Conservation (phyloP, 2,329 filamentous ascomycete species). For the Apiospora koreana region DNA sequence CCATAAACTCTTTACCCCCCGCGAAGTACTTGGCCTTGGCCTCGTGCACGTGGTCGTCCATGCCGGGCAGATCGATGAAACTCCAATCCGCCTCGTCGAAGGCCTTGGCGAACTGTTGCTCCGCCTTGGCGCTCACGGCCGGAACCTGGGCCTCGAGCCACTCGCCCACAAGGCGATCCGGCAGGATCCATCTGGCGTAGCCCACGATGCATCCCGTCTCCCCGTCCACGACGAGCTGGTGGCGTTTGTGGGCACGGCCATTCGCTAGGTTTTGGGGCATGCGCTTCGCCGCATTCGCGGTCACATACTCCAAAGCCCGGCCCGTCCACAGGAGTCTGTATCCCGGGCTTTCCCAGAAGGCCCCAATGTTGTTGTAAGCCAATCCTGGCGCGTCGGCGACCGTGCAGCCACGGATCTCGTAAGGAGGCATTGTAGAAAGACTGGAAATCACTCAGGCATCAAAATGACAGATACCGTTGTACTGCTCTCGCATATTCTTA, state of each 20-base stretch:
- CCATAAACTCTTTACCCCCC: constrained; percentile 18
- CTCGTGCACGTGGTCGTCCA: constrained; percentile 16
- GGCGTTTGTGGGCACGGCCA: constrained; percentile 20
- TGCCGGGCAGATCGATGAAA: constrained; percentile 12
- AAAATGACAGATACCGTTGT: background rate
- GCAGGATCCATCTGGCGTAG: constrained; percentile 26
- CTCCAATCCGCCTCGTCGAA: constrained; percentile 20
- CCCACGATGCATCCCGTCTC: constrained; percentile 24
- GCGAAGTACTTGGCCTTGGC: constrained; percentile 15
- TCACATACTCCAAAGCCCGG: constrained; percentile 18
- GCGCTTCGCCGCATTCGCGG: constrained; percentile 17
- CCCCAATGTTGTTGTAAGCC: constrained; percentile 23
- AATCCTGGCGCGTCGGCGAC: constrained; percentile 18
- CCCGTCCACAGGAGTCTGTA: constrained; percentile 20
- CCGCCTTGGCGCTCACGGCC: constrained; percentile 18
- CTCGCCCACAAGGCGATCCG: constrained; percentile 14
- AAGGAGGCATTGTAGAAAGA: constrained; percentile 7
- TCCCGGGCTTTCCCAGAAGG: constrained; percentile 23
- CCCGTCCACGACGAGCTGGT: constrained; percentile 24
- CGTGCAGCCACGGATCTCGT: constrained; percentile 18
- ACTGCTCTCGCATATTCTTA: background rate
- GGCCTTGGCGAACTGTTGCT: constrained; percentile 14
- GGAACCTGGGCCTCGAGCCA: constrained; percentile 23
- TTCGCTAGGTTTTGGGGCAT: constrained; percentile 20
- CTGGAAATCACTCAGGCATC: background rate